These are phyloP conservation scores for Rhodocollybia butyracea DNA, from an alignment of 768 basidiomycete genomes.

Conservation along the genomic window DNA sequence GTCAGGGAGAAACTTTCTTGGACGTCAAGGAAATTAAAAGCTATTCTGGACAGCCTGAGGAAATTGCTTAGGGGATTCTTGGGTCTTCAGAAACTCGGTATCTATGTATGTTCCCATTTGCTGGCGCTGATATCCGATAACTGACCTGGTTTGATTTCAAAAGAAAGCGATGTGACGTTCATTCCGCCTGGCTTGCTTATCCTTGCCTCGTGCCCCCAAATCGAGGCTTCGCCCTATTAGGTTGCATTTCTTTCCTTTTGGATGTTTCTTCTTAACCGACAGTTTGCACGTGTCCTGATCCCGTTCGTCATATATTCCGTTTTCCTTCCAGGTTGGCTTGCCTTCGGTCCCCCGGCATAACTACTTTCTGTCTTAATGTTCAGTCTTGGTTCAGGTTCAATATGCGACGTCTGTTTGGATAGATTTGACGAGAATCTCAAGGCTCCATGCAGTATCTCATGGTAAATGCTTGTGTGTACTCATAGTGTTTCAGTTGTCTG, in stretches of 20 bases:
- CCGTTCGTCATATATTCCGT: slow-evolving; percentile 20
- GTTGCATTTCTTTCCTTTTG: slow-evolving; percentile 1
- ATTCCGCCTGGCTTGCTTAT: slow-evolving; percentile 9
- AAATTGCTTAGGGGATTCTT: neutral
- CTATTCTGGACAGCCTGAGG: neutral
- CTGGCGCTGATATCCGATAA: neutral
- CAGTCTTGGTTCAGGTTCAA: slow-evolving; percentile 57
- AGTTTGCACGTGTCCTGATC: slow-evolving; percentile 12
- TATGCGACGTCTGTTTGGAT: slow-evolving; percentile 77
- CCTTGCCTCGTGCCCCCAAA: slow-evolving; percentile 4
- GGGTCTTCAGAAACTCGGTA: slow-evolving; percentile 3
- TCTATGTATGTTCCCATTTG: neutral
- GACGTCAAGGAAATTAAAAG: neutral
- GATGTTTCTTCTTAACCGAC: neutral
- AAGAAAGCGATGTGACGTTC: slow-evolving; percentile 8
- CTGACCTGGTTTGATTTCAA: slow-evolving; percentile 2
- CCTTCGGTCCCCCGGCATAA: slow-evolving; percentile 21
- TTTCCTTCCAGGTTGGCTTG: slow-evolving; percentile 17
- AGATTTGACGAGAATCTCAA: slow-evolving; percentile 49
- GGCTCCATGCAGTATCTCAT: slow-evolving; percentile 62
- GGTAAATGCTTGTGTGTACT: neutral
- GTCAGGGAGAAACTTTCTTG: neutral
- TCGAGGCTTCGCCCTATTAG: slow-evolving; percentile 2
- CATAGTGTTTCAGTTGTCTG: neutral
- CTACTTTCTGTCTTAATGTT: slow-evolving; percentile 51